Evolutionary conservation across 2,329 filamentous ascomycete genomes (phyloP), one percentile per base, ranked within the genome.

Genomic region (Diaporthe nobilis): DNA sequence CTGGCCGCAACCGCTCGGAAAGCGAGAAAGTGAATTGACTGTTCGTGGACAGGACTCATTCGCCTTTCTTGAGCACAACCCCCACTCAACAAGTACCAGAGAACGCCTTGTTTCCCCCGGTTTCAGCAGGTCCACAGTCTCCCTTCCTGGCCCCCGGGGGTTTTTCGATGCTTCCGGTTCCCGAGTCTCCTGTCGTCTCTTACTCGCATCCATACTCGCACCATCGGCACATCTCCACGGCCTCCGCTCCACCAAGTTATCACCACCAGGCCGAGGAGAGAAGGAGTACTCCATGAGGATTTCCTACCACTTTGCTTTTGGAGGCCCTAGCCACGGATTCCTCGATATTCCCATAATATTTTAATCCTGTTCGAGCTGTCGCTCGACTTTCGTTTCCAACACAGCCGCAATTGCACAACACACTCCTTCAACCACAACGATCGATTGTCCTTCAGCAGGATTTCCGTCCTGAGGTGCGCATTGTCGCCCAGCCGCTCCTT

Each of bases 11-110:
- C 83, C 80, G 75, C 76, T 78, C 81, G 80, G 84, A 81, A 85
- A 82, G 78, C 78, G 78, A 79, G 85, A 82, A 85, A 84, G 82
- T 88, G 85, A 73, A 89, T 90, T 91, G 87, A 91, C 89, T 81
- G 78, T 63, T 86, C 81, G 82, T 86, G 84, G 85, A 83, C 87
- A 90, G 88, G 88, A 88, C 82, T 81, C 80, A 80, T 78, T 80
- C 80, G 77, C 80, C 80, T 77, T 81, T 79, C 78, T 73, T 82
- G 80, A 86, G 85, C 81, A 86, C 85, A 77, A 86, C 86, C 77
- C 84, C 86, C 77, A 83, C 83, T 74, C 86, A 86, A 78, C 85
- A 86, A 78, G 84, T 86, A 75, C 83, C 85, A 75, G 85, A 88
- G 78, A 85, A 87, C 75, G 80, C 85, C 55, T 81, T 83, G 68